Conservation (phyloP, 1,284 basidiomycete genomes). For the Malassezia obtusa region DNA sequence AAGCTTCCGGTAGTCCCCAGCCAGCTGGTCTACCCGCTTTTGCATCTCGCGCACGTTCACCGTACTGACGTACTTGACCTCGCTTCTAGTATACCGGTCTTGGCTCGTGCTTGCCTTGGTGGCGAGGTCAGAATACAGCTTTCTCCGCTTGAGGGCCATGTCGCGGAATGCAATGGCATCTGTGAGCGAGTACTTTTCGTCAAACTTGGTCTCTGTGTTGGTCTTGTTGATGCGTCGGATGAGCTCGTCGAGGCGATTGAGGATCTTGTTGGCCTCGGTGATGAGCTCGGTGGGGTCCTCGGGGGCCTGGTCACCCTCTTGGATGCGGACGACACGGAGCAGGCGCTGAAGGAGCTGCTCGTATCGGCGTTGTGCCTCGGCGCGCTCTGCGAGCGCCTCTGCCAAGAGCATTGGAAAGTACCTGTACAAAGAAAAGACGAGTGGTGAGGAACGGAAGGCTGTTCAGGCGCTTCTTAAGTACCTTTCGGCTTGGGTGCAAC, state of each 20-base stretch:
- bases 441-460: too few species aligned
- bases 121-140: conserved; percentile 4
- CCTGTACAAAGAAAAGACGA: too few species aligned
- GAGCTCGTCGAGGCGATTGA: background rate
- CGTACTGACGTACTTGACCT: background rate
- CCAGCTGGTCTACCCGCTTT: background rate
- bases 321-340: background rate
- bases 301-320: background rate
- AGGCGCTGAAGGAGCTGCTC: background rate
- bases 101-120: background rate
- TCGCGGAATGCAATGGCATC: conserved; percentile 4
- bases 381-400: conserved; percentile 3
- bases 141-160: conserved; percentile 1
- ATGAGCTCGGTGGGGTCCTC: background rate
- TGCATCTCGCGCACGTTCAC: background rate
- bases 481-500: too few species aligned
- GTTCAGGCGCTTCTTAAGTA: too few species aligned
- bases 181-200: background rate
- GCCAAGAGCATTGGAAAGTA: background rate
- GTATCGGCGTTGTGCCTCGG: conserved; percentile 2
- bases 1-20: background rate
- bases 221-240: conserved; percentile 4
- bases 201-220: background rate
- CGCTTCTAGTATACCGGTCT: background rate
- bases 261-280: background rate